These are phyloP conservation scores for Candida sojae DNA, from an alignment of 1,139 yeast species.

Conservation along the genomic window DNA sequence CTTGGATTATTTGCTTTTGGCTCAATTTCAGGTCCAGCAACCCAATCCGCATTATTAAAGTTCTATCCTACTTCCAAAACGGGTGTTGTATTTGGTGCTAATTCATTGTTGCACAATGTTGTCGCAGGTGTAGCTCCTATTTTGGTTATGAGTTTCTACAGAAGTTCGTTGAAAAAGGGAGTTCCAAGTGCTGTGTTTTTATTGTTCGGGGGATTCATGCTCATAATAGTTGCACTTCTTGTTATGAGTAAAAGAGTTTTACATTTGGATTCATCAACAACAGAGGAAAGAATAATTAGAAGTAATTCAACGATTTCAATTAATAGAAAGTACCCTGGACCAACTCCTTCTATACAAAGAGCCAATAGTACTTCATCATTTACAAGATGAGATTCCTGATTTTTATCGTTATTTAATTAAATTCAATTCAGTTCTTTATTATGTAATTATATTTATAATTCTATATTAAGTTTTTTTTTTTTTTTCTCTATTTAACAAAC, in stretches of 20 bases:
- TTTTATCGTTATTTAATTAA: not conserved
- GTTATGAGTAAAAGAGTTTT: slow-evolving; percentile 5
- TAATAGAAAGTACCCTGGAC: not conserved
- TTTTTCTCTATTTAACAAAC: slow-evolving; percentile 13
- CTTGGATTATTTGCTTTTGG: slow-evolving; percentile 44
- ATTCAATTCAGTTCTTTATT: not conserved
- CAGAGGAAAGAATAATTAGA: slow-evolving; percentile 6
- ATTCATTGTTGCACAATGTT: slow-evolving; percentile 33
- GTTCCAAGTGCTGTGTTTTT: slow-evolving; percentile 14
- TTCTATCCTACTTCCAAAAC: slow-evolving; percentile 40
- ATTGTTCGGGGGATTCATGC: slow-evolving; percentile 8
- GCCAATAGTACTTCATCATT: slow-evolving; percentile 1
- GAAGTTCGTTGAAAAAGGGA: slow-evolving; percentile 14
- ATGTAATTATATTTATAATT: not conserved
- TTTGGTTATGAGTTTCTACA: slow-evolving; percentile 29
- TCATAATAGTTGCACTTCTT: slow-evolving; percentile 6
- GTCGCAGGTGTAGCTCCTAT: slow-evolving; percentile 29
- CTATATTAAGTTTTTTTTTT: not conserved
- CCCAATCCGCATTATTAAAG: slow-evolving; percentile 35
- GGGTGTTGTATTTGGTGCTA: slow-evolving; percentile 43
- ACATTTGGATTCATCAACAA: slow-evolving; percentile 4
- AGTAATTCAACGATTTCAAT: slow-evolving; percentile 9
- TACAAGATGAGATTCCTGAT: not conserved
- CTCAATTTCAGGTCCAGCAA: slow-evolving; percentile 35
- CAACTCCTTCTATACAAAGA: not conserved